phyloP scores from a whole-genome alignment of 2,329 filamentous ascomycete species.

The Aspergillus uvarum region DNA sequence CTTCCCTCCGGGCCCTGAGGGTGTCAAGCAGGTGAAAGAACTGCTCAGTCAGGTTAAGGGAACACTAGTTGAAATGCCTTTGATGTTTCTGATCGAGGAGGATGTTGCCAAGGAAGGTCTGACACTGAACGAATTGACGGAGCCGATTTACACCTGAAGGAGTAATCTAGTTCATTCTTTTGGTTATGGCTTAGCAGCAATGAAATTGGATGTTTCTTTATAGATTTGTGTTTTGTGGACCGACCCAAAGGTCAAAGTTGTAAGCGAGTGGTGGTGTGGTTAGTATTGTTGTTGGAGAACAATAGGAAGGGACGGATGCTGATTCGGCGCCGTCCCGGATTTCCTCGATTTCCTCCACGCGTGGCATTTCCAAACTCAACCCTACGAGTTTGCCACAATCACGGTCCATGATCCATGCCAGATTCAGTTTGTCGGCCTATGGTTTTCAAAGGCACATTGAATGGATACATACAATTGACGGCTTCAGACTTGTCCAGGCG shows the following conservation, averaged over 20 bases:
- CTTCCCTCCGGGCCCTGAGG: conserved; percentile 61
- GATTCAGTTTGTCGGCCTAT: not conserved
- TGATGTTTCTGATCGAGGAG: conserved; percentile 79
- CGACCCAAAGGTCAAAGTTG: not conserved
- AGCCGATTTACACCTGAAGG: conserved; percentile 66
- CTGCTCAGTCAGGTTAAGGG: conserved; percentile 66
- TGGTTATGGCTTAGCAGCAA: not conserved
- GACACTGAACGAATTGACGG: conserved; percentile 68
- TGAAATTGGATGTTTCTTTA: conserved; percentile 1
- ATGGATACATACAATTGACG: not conserved
- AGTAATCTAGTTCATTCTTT: conserved; percentile 9
- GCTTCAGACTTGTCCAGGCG: not conserved
- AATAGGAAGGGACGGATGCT: conserved; percentile 15
- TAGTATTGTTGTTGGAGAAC: conserved; percentile 21
- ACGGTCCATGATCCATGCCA: not conserved
- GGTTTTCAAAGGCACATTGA: not conserved
- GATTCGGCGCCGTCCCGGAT: not conserved
- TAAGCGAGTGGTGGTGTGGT: not conserved
- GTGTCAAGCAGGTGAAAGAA: conserved; percentile 71
- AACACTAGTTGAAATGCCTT: conserved; percentile 82
- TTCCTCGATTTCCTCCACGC: not conserved
- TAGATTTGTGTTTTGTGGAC: not conserved
- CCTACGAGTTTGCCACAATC: not conserved
- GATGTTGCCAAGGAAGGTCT: conserved; percentile 84
- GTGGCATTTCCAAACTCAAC: not conserved